These are phyloP conservation scores for Galeopsis tetrahit DNA, from an alignment of 257 asterid genomes.

Conservation along the genomic window DNA sequence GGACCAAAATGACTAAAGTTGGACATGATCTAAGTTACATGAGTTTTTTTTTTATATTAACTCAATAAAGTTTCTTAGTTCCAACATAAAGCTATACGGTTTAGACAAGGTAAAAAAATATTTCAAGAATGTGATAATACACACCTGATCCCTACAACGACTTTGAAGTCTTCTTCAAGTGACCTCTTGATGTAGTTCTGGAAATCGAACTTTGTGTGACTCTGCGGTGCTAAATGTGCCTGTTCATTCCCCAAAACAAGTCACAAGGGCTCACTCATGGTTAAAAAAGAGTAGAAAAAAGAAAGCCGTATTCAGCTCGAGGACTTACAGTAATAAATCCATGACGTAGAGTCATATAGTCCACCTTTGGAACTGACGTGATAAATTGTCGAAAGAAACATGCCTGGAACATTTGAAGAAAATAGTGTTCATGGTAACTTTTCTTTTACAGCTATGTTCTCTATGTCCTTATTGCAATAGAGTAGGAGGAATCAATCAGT, in stretches of 20 bases:
- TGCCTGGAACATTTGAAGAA: conserved; percentile 40
- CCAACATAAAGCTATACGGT: background rate
- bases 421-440: background rate
- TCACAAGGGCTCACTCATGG: background rate
- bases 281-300: no score
- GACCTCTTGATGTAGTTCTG: conserved; percentile 63
- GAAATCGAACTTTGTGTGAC: conserved; percentile 49
- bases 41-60: no score
- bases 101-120: no score
- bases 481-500: background rate
- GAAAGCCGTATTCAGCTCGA: background rate
- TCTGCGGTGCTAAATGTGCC: conserved; percentile 65
- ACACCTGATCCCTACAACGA: conserved; percentile 67
- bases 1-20: no score
- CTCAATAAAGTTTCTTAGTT: no score
- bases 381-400: conserved; percentile 68
- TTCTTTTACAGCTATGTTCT: background rate
- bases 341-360: conserved; percentile 61
- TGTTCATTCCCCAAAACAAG: conserved; percentile 28
- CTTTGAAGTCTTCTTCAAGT: conserved; percentile 68
- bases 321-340: conserved; percentile 58
- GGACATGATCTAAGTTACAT: no score
- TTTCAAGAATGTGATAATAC: background rate
- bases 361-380: conserved; percentile 60
- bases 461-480: background rate